Evolutionary conservation across 257 asterid genomes (phyloP), one percentile per base, ranked within the genome.

Genomic region (Pogostemon cablin): DNA sequence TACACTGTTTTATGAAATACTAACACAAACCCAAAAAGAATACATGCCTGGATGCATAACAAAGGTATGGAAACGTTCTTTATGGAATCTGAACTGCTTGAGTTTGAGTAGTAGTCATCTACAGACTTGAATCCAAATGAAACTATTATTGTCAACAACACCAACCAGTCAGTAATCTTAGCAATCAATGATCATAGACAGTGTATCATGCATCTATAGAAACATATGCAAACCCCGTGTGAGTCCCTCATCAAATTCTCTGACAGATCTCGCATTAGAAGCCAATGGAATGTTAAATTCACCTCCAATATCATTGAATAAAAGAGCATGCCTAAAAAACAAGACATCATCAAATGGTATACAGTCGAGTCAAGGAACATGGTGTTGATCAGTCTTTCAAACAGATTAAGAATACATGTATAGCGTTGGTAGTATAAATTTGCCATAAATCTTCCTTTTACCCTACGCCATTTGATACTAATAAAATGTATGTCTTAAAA

Each of bases 121-220:
- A 87, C 97, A 7, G 99, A 91, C 84, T 87, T 89, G 82, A 93
- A 93, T 78, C 99, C 97, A 86, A 93, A 93, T 62, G 97, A 91
- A 67, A 93, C 99, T 93, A 90, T 72, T 65, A 54, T 62, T 42
- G 39, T 57, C 32, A 25, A 56, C 47, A 72, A 43, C 32, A 65
- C 43, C 38, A 68, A 68, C 41, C 65, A 68, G 50, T 66, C 44
- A 71, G 79, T 5, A 50, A 41, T 37, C 44, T 66, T 44, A 71
- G 79, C 7, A 50, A 41, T 37, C 44, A 53, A 66, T 20, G 17
- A 37, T 34, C 42, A 32, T 50, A 34, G 58, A 47, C 40, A 67
- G 44, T 60, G 69, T 62, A 60, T 55, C 62, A 49, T 57, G 71
- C 73, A 75, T 73, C 39, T 49, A 71, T 55, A 44, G 32, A 25